A percentile compares a stretch with the other conserved stretches of the same genome.
Evolutionary conservation across 73 alveolate genomes (phyloP).

Genomic region (Durusdinium trenchii): DNA sequence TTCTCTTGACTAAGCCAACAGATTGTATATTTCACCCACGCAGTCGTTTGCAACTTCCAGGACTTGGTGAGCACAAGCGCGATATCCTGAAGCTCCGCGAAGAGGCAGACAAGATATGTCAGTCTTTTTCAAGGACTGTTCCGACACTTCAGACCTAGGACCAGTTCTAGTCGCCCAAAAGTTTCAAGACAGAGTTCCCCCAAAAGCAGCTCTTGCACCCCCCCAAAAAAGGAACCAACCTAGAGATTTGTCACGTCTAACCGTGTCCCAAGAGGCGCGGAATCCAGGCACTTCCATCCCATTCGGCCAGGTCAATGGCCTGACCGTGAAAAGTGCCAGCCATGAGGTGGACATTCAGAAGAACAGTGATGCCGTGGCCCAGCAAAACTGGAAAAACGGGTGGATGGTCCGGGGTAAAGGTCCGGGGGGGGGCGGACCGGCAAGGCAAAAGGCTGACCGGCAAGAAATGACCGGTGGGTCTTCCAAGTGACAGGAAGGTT

Average conservation of each 20-base stretch:
- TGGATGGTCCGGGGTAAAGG: not conserved
- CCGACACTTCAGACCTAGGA: too few species aligned
- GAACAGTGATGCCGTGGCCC: conserved; percentile 52
- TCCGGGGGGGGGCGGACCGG: not conserved
- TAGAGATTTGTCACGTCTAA: not conserved
- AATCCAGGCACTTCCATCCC: not conserved
- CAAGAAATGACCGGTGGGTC: too few species aligned
- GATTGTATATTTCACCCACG: too few species aligned
- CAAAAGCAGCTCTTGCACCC: not conserved
- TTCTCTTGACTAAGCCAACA: too few species aligned
- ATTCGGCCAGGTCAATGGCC: conserved; percentile 44
- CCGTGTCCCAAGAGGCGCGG: not conserved
- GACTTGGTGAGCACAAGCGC: conserved; percentile 91
- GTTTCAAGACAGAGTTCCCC: not conserved
- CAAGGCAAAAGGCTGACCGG: too few species aligned
- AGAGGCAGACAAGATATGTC: not conserved
- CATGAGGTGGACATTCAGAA: conserved; percentile 82
- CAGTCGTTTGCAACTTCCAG: too few species aligned
- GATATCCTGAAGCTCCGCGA: conserved; percentile 74
- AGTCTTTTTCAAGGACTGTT: too few species aligned
- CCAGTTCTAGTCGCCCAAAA: not conserved
- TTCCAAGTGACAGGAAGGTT: too few species aligned
- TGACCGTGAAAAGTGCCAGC: conserved; percentile 70
- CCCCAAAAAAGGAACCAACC: not conserved
- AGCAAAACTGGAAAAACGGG: not conserved